Percentiles rank a stretch among this genome's conserved stretches.
Evolutionary conservation across 495 filamentous ascomycete species (phyloP).

Genomic region (Aspergillus nidulans): DNA sequence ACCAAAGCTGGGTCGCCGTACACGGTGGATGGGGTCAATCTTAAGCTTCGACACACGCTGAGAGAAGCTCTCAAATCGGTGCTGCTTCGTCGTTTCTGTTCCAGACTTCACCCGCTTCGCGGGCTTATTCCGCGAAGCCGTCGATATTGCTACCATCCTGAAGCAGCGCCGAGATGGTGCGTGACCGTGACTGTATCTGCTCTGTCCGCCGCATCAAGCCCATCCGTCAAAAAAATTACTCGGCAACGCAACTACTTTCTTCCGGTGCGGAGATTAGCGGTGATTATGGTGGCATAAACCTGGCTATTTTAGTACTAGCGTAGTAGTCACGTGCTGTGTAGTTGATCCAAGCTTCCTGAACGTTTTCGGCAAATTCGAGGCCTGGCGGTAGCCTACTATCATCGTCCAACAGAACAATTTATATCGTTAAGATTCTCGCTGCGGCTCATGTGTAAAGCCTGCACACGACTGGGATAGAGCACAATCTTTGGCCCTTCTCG

Average conservation of each 20-base stretch:
- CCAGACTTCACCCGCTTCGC: slow-evolving; percentile 55
- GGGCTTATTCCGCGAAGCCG: slow-evolving; percentile 61
- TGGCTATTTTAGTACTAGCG: slow-evolving; percentile 13
- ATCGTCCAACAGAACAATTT: neutral
- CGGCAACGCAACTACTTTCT: slow-evolving; percentile 32
- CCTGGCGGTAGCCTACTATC: neutral
- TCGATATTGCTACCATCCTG: slow-evolving; percentile 54
- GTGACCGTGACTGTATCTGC: slow-evolving; percentile 2
- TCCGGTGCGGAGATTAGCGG: slow-evolving; percentile 34
- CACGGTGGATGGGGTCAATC: slow-evolving; percentile 85
- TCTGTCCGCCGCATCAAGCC: slow-evolving; percentile 23
- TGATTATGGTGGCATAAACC: slow-evolving; percentile 9
- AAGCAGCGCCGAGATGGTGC: slow-evolving; percentile 29
- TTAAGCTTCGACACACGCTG: slow-evolving; percentile 88
- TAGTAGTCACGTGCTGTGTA: slow-evolving; percentile 26
- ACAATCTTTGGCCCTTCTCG: neutral
- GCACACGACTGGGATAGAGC: neutral
- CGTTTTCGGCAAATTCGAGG: slow-evolving; percentile 11
- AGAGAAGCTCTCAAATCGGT: slow-evolving; percentile 89
- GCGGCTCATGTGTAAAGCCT: neutral
- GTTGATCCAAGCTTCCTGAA: slow-evolving; percentile 24
- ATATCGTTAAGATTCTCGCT: neutral
- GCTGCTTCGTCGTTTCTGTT: slow-evolving; percentile 72
- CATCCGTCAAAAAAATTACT: slow-evolving; percentile 42
- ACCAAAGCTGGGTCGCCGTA: slow-evolving; percentile 73